Percentiles rank a stretch among this genome's conserved stretches.
Conservation (phyloP, 192 early-diverging fungal genomes). For the Coemansia sp. region DNA sequence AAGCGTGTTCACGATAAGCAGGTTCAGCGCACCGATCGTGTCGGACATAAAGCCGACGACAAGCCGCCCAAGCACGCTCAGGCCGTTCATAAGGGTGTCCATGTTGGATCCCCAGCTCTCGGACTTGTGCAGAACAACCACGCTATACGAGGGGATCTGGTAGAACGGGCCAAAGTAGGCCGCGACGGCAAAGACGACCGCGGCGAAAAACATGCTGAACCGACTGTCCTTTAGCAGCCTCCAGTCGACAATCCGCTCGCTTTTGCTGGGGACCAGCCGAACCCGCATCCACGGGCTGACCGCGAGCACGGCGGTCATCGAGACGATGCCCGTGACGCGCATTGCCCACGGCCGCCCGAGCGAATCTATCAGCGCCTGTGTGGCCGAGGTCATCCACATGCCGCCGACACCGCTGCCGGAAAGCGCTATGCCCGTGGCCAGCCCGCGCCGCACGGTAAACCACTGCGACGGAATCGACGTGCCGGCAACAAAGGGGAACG, state of each 20-base stretch:
- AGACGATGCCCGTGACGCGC: constrained; percentile 53
- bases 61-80: constrained; percentile 46
- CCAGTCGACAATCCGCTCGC: constrained; percentile 47
- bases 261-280: constrained; percentile 32
- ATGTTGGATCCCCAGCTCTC: constrained; percentile 49
- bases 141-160: constrained; percentile 49
- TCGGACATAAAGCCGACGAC: constrained; percentile 40
- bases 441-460: constrained; percentile 51
- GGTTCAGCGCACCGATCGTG: constrained; percentile 37
- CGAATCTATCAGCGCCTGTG: constrained; percentile 38
- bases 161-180: constrained; percentile 55
- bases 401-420: constrained; percentile 55
- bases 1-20: constrained; percentile 28
- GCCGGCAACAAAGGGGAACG: constrained; percentile 52
- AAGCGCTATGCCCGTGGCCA: constrained; percentile 56
- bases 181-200: constrained; percentile 36
- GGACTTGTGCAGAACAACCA: constrained; percentile 46
- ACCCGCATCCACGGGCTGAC: constrained; percentile 53
- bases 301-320: constrained; percentile 38
- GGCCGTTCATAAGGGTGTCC: constrained; percentile 52
- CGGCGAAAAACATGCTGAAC: constrained; percentile 38
- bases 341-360: constrained; percentile 56
- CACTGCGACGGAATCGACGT: constrained; percentile 51
- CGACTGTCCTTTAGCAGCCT: constrained; percentile 33
- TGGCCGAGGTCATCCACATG: constrained; percentile 56